Base-by-base conservation (phyloP, 1,139 yeast species). In the Saccharomyces hybrid region DNA sequence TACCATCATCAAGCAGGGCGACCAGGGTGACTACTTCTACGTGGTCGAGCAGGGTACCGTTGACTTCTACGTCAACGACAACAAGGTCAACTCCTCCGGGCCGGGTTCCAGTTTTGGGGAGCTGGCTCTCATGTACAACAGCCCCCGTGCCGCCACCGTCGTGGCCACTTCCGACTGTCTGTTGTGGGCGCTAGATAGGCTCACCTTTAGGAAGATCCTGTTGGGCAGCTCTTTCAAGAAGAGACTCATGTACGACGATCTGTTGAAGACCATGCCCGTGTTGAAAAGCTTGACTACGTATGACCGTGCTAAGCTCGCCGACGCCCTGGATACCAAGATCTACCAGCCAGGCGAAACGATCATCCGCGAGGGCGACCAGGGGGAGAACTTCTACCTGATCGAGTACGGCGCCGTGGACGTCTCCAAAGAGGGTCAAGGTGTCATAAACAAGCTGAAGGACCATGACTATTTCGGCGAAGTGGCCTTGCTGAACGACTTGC, bases 391-490 rank as follows among this genome's bases (percentile, higher is more conserved):
- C 67, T 93, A 88, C 70, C 78, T 93, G 62, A 87, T 93, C 59
- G 98, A 90, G 72, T 78, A 83, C 63, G 99, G 99, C 59, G 79
- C 78, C 57, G 96, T 96, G 56, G 81, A 83, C 60, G 95, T 93
- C 44, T 70, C 79, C 50, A 82, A 79, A 62, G 71, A 75, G 51
- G 64, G 60, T 2, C 79, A 81, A 53, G 91, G 93, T 26, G 76
- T 78, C 48, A 79, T 91, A 47, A 80, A 79, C 41, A 75, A 76
- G 24, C 77, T 88, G 59, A 73, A 79, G 50, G 85, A 87, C 67
- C 98, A 98, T 60, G 96, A 88, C 68, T 93, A 93, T 73, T 93
- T 93, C 71, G 99, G 99, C 61, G 99, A 93, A 74, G 83, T 93
- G 60, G 98, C 99, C 2, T 77, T 93, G 63, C 78, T 93, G 63